Evolutionary conservation across 2,329 filamentous ascomycete species (phyloP).

Genomic region (Mariannaea sp.): DNA sequence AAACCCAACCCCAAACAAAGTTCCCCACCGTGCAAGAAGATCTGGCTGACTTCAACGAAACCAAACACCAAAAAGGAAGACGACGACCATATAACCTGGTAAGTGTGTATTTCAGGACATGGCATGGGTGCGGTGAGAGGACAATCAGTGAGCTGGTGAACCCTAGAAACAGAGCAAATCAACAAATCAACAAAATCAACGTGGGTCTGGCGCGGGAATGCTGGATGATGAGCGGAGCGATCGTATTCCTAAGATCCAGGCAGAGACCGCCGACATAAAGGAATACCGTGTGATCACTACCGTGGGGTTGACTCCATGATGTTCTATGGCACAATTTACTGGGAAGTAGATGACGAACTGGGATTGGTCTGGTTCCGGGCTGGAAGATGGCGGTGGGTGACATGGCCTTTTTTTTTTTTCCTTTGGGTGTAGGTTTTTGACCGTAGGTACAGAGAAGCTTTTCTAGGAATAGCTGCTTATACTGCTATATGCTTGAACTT

Average conservation of each 20-base stretch:
- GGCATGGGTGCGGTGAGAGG: conserved; percentile 11
- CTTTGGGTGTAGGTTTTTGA: background rate
- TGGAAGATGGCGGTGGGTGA: background rate
- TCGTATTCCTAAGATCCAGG: background rate
- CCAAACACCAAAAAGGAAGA: background rate
- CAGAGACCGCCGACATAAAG: background rate
- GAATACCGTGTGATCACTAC: background rate
- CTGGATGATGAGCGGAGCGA: conserved; percentile 2
- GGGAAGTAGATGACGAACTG: conserved; percentile 6
- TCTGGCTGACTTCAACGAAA: conserved; percentile 2
- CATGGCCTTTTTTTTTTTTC: background rate
- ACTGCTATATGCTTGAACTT: too few species aligned
- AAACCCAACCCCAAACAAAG: background rate
- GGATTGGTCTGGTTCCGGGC: conserved; percentile 6
- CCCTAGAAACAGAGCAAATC: conserved; percentile 1
- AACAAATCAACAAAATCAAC: conserved; percentile 3
- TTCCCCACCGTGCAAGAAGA: background rate
- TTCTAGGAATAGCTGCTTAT: too few species aligned
- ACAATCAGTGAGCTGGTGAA: background rate
- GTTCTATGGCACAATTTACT: conserved; percentile 7
- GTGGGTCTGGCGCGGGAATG: conserved; percentile 14
- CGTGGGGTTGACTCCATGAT: conserved; percentile 2
- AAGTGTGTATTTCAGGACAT: conserved; percentile 2
- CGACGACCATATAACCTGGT: background rate
- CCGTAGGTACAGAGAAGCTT: too few species aligned